Base-by-base conservation (phyloP, 1,139 yeast species). In the Lodderomyces theae region DNA sequence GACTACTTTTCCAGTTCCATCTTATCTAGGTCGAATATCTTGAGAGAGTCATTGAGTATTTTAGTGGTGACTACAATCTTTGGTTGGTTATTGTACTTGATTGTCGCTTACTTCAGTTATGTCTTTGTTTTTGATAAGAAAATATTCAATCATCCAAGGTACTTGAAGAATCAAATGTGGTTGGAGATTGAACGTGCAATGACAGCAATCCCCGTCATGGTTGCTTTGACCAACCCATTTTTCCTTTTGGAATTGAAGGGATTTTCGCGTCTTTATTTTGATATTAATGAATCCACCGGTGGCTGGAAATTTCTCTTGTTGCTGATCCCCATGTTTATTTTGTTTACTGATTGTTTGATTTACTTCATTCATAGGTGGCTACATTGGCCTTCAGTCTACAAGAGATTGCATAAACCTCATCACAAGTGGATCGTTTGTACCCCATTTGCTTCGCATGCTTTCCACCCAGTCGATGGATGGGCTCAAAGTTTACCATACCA, bases 401-500 rank as follows among this genome's bases (percentile, higher is more conserved):
- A 85, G 72, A 63, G 59, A 25, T 70, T 92, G 50, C 98, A 92
- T 72, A 92, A 92, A 69, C 97, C 97, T n/a, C 98, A 92, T 64
- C 98, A 92, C 75, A 94, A 92, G 69, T 92, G 98, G 98, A 82
- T 92, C 56, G 97, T 92, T 39, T 92, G 97, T 50, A 90, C 98
- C 3, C 98, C 98, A 26, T 92, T 85, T 66, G 98, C 98, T 1
- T 88, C 96, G 10, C 97, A 90, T 60, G 97, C 98, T 17, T 92
- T 92, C 88, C 97, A 92, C 65, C 98, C 98, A 11, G 83, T 92
- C 41, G 98, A 92, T 58, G 98, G 98, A 33, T 92, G 86, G 70
- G 70, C 80, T 45, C 98, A 92, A 71, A 85, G 96, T 35, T 60
- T 92, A 49, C 96, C 98, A 21, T 92, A 92, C 69, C 98, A 92